Conservation (phyloP, 140 eudicot species). For the Senecio squalidus region DNA sequence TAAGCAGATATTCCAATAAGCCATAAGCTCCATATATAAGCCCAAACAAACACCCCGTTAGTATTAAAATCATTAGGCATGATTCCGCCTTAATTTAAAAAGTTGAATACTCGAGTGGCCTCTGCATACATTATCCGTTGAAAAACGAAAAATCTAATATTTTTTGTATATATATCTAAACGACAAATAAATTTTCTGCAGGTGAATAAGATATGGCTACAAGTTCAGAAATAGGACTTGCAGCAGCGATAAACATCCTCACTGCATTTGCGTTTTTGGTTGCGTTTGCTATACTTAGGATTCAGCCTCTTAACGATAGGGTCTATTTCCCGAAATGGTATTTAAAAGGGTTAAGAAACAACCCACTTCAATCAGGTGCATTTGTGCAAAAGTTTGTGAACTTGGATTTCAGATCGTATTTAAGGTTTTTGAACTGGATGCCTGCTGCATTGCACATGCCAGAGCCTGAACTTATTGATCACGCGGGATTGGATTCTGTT, state of each 20-base stretch:
- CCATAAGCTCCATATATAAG: no score
- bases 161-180: neutral
- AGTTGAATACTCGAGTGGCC: no score
- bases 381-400: conserved; percentile 53
- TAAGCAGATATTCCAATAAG: no score
- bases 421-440: conserved; percentile 65
- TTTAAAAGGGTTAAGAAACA: conserved; percentile 52
- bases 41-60: no score
- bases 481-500: conserved; percentile 74
- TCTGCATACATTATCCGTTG: no score
- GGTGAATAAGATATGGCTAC: conserved; percentile 46
- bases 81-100: no score
- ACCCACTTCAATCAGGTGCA: conserved; percentile 53
- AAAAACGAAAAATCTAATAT: no score
- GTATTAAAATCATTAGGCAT: no score
- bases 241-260: conserved; percentile 61
- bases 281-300: conserved; percentile 66
- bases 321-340: conserved; percentile 86
- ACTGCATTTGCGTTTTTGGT: conserved; percentile 58
- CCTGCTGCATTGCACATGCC: conserved; percentile 74
- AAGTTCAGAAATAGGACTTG: conserved; percentile 57
- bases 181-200: conserved; percentile 6
- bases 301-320: conserved; percentile 70
- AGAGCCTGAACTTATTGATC: conserved; percentile 70
- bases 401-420: conserved; percentile 57